phyloP scores from a whole-genome alignment of 108 stramenopile species.

The Cyclotella distinguenda region DNA sequence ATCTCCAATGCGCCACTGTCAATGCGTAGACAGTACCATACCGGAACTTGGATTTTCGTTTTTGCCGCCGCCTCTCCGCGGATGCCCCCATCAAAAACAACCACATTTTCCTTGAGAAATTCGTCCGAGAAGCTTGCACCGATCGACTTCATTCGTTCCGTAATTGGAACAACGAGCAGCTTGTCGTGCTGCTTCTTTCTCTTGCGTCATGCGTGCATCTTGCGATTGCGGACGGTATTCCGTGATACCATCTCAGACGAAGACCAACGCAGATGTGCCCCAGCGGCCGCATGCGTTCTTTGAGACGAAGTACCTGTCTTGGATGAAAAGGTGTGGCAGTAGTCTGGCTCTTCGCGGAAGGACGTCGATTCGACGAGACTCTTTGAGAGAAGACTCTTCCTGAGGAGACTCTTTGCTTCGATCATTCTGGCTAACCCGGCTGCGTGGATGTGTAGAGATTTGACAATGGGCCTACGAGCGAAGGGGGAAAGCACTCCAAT shows the following conservation, averaged over 20 bases:
- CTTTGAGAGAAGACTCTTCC: no score
- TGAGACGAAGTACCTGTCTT: no score
- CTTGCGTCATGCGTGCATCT: background rate
- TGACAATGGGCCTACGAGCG: no score
- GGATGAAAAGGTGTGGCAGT: background rate
- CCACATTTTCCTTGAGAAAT: background rate
- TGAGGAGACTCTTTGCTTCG: no score
- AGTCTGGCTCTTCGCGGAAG: background rate
- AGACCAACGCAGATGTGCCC: background rate
- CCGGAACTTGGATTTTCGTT: background rate
- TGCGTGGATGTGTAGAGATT: no score
- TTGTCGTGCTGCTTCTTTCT: conserved; percentile 2
- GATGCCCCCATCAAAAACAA: background rate
- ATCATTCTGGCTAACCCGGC: no score
- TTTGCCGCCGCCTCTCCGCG: background rate
- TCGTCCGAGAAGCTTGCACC: background rate
- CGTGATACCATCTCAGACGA: background rate
- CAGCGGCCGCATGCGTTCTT: background rate
- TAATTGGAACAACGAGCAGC: background rate
- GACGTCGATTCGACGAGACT: background rate
- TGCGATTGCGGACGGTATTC: background rate
- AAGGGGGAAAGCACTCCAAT: no score
- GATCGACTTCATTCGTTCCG: background rate
- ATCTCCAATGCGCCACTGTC: background rate
- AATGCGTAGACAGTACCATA: conserved; percentile 1